These are phyloP conservation scores for Rhynchospora tenuis DNA, from an alignment of 176 grass and related monocot species.

Conservation along the genomic window DNA sequence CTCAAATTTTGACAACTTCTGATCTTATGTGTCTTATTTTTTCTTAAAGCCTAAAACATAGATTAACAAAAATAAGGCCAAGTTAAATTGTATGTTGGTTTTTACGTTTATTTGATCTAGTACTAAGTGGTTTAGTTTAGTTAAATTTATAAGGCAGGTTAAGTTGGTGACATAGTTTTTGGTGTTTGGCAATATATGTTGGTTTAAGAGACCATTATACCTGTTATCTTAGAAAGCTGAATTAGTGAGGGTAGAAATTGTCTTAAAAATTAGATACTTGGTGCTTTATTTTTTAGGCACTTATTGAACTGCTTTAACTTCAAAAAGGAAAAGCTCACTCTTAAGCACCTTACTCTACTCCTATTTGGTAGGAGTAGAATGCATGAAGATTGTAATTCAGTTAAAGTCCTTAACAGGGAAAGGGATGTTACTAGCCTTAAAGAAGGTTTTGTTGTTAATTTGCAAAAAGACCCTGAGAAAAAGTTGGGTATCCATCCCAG, in stretches of 20 bases:
- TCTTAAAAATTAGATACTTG: neutral
- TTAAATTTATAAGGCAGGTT: neutral
- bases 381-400: neutral
- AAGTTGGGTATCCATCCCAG: neutral
- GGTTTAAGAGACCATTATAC: neutral
- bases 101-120: neutral
- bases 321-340: neutral
- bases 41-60: neutral
- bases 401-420: neutral
- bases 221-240: neutral
- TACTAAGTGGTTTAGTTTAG: neutral
- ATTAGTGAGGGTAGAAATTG: neutral
- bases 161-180: neutral
- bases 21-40: neutral
- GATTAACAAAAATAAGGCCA: neutral
- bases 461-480: neutral
- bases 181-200: neutral
- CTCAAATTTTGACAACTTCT: neutral
- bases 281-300: neutral
- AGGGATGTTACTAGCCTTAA: neutral
- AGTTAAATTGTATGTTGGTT: neutral
- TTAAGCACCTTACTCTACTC: neutral
- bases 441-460: neutral
- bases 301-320: neutral
- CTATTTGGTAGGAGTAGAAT: neutral